Percentiles rank a stretch among this genome's conserved stretches.
phyloP scores from a whole-genome alignment of 2,329 filamentous ascomycete genomes.

The Cytospora piceae region DNA sequence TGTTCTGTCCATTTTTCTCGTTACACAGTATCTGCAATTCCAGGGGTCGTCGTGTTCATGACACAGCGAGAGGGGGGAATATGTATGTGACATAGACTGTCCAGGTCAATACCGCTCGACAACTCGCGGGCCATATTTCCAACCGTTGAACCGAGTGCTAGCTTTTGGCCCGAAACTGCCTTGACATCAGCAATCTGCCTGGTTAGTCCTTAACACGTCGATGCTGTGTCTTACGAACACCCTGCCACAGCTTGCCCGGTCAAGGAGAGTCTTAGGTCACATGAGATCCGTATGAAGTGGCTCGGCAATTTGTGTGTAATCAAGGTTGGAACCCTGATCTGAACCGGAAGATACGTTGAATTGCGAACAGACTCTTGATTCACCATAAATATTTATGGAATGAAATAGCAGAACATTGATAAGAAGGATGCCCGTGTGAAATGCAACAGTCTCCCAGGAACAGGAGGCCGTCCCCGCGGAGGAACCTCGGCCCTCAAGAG shows the following conservation, averaged over 20 bases:
- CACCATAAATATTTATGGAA: background rate
- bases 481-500: background rate
- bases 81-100: no score
- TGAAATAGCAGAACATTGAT: conserved; percentile 1
- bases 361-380: conserved; percentile 15
- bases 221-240: background rate
- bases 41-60: no score
- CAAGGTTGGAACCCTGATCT: background rate
- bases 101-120: background rate
- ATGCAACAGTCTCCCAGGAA: background rate
- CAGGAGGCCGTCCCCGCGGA: background rate
- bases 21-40: background rate
- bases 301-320: conserved; percentile 6
- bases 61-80: no score
- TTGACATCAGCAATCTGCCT: background rate
- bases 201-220: background rate
- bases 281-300: conserved; percentile 18
- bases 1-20: background rate
- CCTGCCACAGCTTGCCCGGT: background rate
- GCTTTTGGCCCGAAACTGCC: background rate
- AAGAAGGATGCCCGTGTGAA: background rate
- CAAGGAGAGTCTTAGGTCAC: conserved; percentile 3
- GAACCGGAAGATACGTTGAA: background rate
- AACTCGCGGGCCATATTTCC: background rate
- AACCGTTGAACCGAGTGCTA: background rate